Conservation (phyloP, 768 basidiomycete genomes). For the Trametes elegans region DNA sequence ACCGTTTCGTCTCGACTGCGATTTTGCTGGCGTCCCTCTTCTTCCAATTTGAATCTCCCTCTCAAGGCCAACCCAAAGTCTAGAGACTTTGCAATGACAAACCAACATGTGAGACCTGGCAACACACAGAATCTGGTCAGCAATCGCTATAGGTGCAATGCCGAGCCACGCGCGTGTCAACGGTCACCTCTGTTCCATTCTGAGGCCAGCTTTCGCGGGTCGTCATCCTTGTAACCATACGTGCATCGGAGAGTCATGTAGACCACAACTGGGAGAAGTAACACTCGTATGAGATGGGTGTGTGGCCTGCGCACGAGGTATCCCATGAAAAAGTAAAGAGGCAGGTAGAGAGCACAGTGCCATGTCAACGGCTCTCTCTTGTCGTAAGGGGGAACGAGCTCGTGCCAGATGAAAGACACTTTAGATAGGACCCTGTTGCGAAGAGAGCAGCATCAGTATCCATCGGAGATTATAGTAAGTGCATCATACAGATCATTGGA, state of each 20-base stretch:
- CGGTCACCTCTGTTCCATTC: constrained; percentile 80
- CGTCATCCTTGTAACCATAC: constrained; percentile 54
- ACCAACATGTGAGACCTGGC: constrained; percentile 47
- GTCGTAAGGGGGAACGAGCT: constrained; percentile 24
- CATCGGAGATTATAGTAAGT: too few species aligned
- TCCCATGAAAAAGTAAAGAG: constrained; percentile 65
- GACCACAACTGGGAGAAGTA: constrained; percentile 59
- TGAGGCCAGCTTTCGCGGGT: constrained; percentile 54
- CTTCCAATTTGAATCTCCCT: constrained; percentile 69
- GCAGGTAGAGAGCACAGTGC: constrained; percentile 32
- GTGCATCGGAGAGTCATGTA: constrained; percentile 42
- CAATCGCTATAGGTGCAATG: background rate
- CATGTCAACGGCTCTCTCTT: constrained; percentile 27
- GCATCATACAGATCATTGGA: too few species aligned
- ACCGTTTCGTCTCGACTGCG: background rate
- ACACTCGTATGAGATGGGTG: constrained; percentile 60
- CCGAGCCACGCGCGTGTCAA: constrained; percentile 28
- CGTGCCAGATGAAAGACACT: too few species aligned
- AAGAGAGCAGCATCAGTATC: too few species aligned
- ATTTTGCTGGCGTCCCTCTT: constrained; percentile 33
- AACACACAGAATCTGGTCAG: constrained; percentile 45
- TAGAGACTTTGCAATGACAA: constrained; percentile 56
- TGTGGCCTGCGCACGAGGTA: constrained; percentile 68
- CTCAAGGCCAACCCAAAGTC: constrained; percentile 60
- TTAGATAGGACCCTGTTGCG: too few species aligned